phyloP scores from a whole-genome alignment of 768 basidiomycete genomes.

The Cyathus striatus region DNA sequence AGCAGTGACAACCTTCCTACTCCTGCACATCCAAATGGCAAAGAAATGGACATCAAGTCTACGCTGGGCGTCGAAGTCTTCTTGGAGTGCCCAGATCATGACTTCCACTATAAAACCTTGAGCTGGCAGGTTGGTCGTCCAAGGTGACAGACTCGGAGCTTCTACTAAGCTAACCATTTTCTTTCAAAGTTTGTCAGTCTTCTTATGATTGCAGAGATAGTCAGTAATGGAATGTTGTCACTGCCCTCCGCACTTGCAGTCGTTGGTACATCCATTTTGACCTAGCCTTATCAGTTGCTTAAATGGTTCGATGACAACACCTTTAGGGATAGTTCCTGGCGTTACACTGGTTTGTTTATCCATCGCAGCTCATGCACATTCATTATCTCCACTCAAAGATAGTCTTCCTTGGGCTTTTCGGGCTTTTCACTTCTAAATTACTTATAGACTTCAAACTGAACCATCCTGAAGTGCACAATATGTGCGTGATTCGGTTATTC shows the following conservation, averaged over 20 bases:
- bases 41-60: too few relatives aligned
- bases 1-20: too few relatives aligned
- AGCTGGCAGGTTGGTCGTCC: slow-evolving; percentile 41
- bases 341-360: too few relatives aligned
- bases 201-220: slow-evolving; percentile 55
- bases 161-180: background rate
- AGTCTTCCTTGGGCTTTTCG: slow-evolving; percentile 47
- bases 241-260: slow-evolving; percentile 46
- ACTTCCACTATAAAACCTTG: slow-evolving; percentile 49
- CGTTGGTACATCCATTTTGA: slow-evolving; percentile 44
- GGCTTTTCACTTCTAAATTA: slow-evolving; percentile 45
- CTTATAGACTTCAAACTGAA: slow-evolving; percentile 54
- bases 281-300: too few relatives aligned
- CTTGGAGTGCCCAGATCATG: slow-evolving; percentile 33
- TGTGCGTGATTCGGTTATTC: slow-evolving; percentile 21
- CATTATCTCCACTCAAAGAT: slow-evolving; percentile 16
- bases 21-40: too few relatives aligned
- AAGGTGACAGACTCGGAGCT: background rate
- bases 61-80: slow-evolving; percentile 32
- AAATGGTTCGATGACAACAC: too few relatives aligned
- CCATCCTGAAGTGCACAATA: slow-evolving; percentile 49
- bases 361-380: too few relatives aligned
- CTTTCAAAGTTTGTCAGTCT: slow-evolving; percentile 35
- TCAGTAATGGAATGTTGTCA: slow-evolving; percentile 52
- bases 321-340: too few relatives aligned